phyloP scores from a whole-genome alignment of 257 asterid genomes.

The Knoxia roxburghii region DNA sequence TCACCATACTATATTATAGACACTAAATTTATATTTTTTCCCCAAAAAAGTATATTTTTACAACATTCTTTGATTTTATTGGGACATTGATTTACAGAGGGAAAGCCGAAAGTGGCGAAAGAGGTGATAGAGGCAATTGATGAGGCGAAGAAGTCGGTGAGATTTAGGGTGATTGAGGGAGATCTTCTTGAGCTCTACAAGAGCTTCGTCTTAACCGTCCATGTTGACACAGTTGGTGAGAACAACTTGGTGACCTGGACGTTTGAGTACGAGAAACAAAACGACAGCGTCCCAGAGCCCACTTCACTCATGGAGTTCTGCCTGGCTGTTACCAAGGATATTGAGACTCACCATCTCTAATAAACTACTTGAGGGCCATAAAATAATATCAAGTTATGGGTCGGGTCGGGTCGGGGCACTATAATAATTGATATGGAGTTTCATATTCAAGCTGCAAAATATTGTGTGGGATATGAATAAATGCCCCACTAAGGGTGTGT shows the following conservation, averaged over 20 bases:
- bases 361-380: too few species aligned
- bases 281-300: conserved; percentile 3
- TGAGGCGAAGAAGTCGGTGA: conserved; percentile 4
- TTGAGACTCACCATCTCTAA: too few species aligned
- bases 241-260: conserved; percentile 5
- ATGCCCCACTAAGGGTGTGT: too few species aligned
- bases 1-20: too few species aligned
- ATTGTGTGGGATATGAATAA: too few species aligned
- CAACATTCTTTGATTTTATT: too few species aligned
- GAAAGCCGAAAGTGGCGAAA: conserved; percentile 4
- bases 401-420: too few species aligned
- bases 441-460: too few species aligned
- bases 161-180: conserved; percentile 3
- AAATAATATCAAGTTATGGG: too few species aligned
- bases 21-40: too few species aligned
- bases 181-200: conserved; percentile 1
- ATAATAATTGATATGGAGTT: too few species aligned
- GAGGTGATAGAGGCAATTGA: conserved; percentile 1
- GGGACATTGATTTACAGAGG: neutral
- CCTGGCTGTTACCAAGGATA: neutral
- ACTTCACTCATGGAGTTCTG: neutral
- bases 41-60: too few species aligned
- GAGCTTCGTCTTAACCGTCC: neutral
- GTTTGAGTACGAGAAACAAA: conserved; percentile 1
- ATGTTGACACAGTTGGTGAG: conserved; percentile 3